Evolutionary conservation across 2,329 filamentous ascomycete genomes (phyloP), one percentile per base, ranked within the genome.

Genomic region (Teratosphaeriaceae sp.): DNA sequence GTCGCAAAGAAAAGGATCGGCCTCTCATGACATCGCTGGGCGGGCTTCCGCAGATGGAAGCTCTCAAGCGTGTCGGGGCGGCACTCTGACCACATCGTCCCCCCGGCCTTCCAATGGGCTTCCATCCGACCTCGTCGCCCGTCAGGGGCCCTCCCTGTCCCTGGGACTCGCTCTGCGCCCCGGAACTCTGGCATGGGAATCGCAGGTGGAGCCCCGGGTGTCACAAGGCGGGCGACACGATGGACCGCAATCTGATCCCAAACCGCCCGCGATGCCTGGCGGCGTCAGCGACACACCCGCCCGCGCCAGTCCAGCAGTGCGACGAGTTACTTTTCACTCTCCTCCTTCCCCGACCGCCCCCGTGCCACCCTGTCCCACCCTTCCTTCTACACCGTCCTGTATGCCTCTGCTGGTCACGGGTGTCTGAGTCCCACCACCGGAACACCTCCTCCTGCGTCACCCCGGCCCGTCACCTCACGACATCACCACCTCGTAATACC

Each of bases 231-330:
- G 24, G 23, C 22, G 15, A 24, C 16, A 21, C 23, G 15, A 12
- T 39, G 27, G 37, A 39, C 37, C 37, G 37, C 37, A 39, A 39
- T 39, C 22, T 13, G 23, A 21, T 19, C 29, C 29, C 6, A 24
- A 39, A 16, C 37, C 22, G 15, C 22, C 37, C 22, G 15, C 22
- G 22, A 39, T 39, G 22, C 16, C 37, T 15, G 13, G 26, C 19
- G 40, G 42, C 47, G 47, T 51, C 51, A 39, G 30, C 40, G 50
- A 38, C 50, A 50, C 53, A 44, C 53, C 49, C 38, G 52, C 59
- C 56, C 82, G 81, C 61, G 78, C 78, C 26, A 67, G 27, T 69
- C 67, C 53, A 78, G 24, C 9, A 11, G 21, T 39, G 37, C 26
- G 16, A 39, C 37, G 22, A 20, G 37, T 30, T 33, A 38, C 22